Evolutionary conservation across 108 stramenopile genomes (phyloP).

Genomic region (Conticribra guillardii): DNA sequence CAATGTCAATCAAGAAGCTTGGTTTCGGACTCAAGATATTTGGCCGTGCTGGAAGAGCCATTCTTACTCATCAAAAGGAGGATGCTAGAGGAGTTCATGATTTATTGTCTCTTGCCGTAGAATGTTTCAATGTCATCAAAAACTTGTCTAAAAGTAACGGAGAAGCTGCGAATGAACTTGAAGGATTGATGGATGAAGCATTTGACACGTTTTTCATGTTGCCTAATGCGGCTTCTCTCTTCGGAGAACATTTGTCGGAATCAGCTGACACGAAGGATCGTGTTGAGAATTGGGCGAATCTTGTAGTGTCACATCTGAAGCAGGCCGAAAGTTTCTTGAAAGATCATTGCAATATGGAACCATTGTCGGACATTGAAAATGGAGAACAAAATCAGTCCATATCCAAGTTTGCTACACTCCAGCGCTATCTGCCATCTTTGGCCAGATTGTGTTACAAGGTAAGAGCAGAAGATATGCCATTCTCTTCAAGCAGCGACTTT

Average conservation of each 20-base stretch:
- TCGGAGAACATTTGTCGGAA: conserved; percentile 12
- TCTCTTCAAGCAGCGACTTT: no score
- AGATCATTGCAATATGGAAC: conserved; percentile 19
- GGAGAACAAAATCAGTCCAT: conserved; percentile 2
- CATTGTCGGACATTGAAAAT: conserved; percentile 1
- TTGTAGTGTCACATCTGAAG: conserved; percentile 27
- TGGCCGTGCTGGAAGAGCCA: conserved; percentile 40
- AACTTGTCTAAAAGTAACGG: conserved; percentile 30
- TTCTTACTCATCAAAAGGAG: conserved; percentile 24
- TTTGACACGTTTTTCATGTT: conserved; percentile 38
- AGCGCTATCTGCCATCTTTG: conserved; percentile 38
- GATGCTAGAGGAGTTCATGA: conserved; percentile 38
- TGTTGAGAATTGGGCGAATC: conserved; percentile 30
- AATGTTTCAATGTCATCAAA: conserved; percentile 35
- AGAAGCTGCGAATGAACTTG: conserved; percentile 27
- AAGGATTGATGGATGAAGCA: conserved; percentile 45
- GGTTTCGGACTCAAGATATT: conserved; percentile 48
- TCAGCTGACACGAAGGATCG: not conserved
- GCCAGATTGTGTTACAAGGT: conserved; percentile 54
- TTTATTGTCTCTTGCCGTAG: conserved; percentile 28
- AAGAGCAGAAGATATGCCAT: no score
- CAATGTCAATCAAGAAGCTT: conserved; percentile 25
- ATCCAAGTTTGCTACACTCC: conserved; percentile 32
- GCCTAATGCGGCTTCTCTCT: conserved; percentile 41
- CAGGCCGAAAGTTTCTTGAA: conserved; percentile 33